Evolutionary conservation across 306 rosid species (phyloP), one percentile per base, ranked within the genome.

Genomic region (Bauhinia variegata): DNA sequence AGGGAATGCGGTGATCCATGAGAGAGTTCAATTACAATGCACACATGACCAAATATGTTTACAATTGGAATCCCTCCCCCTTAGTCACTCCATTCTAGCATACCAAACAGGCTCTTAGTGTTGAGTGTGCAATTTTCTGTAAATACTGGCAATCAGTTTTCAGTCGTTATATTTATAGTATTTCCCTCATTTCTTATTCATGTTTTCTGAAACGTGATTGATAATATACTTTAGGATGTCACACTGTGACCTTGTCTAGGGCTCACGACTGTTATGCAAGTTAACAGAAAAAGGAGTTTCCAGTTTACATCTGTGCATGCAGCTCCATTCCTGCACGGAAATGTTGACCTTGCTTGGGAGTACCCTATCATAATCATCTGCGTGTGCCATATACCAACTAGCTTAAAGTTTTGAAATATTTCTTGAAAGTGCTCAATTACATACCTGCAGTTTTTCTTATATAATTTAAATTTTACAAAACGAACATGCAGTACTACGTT

Each of bases 211-310:
- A 12, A 32, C 49, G 47, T 37, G 47, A 36, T 58, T 23, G 28
- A 36, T 58, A 16, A 36, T 31, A 4, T 36, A 5, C 44, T 58
- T 36, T 56, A 7, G 42, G 30, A 16, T 62, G 42, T 44, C 19
- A 30, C 15, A 23, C 8, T 30, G 46, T 31, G 28, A 30, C 1
- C 14, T 48, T n/a, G 28, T 23, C 13, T 57, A 6, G 13, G 15
- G 48, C 46, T 60, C 7, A 54, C 54, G 54, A 48, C 61, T 65
- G 16, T 16, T 66, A 19, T 47, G 30, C 65, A 39, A 30, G 53
- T 50, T 41, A 51, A 15, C 18, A 44, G 55, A 34, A 61, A 68
- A n/a, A 16, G 12, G 46, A 54, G 28, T 68, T 57, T 75, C 60
- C 70, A 19, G 38, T 42, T 44, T 46, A 44, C 33, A 6, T 51